Evolutionary conservation across 2,329 filamentous ascomycete genomes (phyloP), one percentile per base, ranked within the genome.

Genomic region (Rhynchosporium agropyri): DNA sequence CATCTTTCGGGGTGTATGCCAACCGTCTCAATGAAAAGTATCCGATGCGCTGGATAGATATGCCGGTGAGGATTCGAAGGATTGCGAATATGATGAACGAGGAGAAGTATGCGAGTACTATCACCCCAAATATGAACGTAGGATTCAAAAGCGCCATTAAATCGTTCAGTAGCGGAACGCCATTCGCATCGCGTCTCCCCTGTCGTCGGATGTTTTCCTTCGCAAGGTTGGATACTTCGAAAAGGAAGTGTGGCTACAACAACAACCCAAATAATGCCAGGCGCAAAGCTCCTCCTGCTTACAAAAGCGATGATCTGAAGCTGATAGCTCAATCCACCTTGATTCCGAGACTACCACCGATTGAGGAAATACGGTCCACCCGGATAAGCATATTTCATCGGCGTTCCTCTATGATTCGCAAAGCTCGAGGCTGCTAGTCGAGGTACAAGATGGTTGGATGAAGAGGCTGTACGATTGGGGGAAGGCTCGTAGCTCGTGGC

Each of bases 41-140:
- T 67, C 95, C 95, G 70, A 99, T 85, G 70, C 95, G 88, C 78
- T 99, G 96, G 68, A 99, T 97, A 5, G 95, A 99, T 62, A 99
- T 82, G 65, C 95, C 95, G 42, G 94, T 98, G 65, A 94, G 82
- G 71, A 98, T 93, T 69, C 95, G 92, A 67, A 99, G 79, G 70
- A 98, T 84, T 72, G 95, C 95, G 76, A 99, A 97, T 64, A 97
- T 77, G 65, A 99, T 88, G 74, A 99, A 99, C 66, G 94, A 92
- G 66, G 87, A 89, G 50, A 99, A 84, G 79, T 98, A 99, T 66
- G 91, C 80, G 68, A 98, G 84, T 71, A 98, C 87, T 75, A 93
- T 73, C 70, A 96, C 82, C 75, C 94, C 94, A 73, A 96, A 86
- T 68, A 97, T 79, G 75, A 97, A 97, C 70, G 94, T 91, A 71